Evolutionary conservation across 352 stramenopile genomes (phyloP), one percentile per base, ranked within the genome.

Genomic region (Globisporangium irregulare): DNA sequence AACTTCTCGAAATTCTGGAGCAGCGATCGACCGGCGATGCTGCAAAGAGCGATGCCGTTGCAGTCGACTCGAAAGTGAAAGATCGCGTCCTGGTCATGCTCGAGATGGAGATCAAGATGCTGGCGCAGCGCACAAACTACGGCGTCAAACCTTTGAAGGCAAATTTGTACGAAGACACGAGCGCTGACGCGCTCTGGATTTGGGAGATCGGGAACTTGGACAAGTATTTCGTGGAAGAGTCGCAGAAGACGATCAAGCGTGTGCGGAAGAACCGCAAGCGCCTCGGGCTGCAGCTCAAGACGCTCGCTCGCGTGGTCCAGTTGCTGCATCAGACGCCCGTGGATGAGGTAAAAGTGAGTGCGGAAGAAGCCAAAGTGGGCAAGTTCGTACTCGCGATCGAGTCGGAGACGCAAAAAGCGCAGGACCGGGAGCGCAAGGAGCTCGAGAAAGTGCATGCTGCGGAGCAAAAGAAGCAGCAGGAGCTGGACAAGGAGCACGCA

Each of bases 51-150:
- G 38, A 38, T 34, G 64, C 48, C 9, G 27, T 29, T 7, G 18
- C 50, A 2, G 64, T 68, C 8, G 68, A 70, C 22, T 64, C 73
- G 7, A 67, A 61, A 10, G 59, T 67, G 2, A 50, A 74, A 20
- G 69, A 76, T 12, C 71, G 56, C 1, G 53, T 74, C 4, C 58
- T 70, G 18, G 59, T 91, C 22, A 72, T 69, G 27, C 53, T 96
- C 58, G 85, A 96, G 66, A 94, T 94, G 88, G 88, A 92, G 60
- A 91, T 96, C 61, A 96, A 96, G 70, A 91, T 91, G 76, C 73
- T 96, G 12, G 89, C 89, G 32, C 86, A 96, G 71, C 84, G 89
- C 10, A 87, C 73, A 10, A 69, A 79, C 24, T 89, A 95, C 51
- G 87, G 89, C 29, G 77, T 87, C 18, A 76, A 80, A 14, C 84